Conservation (phyloP, 2,329 filamentous ascomycete species). For the Acephala macrosclerotiorum region DNA sequence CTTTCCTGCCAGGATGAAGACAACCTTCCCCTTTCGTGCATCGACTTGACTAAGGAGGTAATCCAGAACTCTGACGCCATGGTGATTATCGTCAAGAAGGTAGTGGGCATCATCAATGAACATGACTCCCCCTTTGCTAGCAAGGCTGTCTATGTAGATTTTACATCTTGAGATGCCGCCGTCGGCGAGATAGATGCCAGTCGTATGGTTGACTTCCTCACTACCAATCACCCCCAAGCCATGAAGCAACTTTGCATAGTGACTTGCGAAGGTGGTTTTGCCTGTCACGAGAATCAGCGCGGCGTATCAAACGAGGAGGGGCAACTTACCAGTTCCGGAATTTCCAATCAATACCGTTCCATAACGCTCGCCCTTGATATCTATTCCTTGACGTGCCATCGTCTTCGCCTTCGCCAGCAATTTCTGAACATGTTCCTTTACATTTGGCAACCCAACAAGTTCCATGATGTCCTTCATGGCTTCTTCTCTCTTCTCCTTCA, state of each 20-base stretch:
- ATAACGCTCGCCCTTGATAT: conserved; percentile 56
- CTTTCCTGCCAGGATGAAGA: conserved; percentile 79
- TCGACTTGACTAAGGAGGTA: conserved; percentile 77
- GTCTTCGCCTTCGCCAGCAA: conserved; percentile 60
- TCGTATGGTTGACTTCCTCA: conserved; percentile 67
- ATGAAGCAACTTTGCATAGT: conserved; percentile 72
- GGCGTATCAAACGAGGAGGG: background rate
- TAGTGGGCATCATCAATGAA: conserved; percentile 87
- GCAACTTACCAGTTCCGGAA: conserved; percentile 50
- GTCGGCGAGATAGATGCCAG: conserved; percentile 70
- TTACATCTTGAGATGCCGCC: conserved; percentile 66
- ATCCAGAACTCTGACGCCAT: conserved; percentile 70
- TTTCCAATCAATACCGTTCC: conserved; percentile 60
- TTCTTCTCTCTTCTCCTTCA: conserved; percentile 49
- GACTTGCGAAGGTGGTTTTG: conserved; percentile 74
- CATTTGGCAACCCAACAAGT: conserved; percentile 60
- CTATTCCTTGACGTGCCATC: conserved; percentile 51
- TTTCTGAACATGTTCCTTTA: conserved; percentile 58
- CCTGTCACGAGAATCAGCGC: conserved; percentile 59
- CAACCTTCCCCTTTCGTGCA: conserved; percentile 72
- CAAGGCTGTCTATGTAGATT: conserved; percentile 61
- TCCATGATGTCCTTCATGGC: conserved; percentile 57
- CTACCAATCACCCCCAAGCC: conserved; percentile 70
- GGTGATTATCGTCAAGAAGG: conserved; percentile 64
- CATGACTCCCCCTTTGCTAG: conserved; percentile 73